These are phyloP conservation scores for Arthrobotrys megalospora DNA, from an alignment of 2,329 filamentous ascomycete species.

Conservation along the genomic window DNA sequence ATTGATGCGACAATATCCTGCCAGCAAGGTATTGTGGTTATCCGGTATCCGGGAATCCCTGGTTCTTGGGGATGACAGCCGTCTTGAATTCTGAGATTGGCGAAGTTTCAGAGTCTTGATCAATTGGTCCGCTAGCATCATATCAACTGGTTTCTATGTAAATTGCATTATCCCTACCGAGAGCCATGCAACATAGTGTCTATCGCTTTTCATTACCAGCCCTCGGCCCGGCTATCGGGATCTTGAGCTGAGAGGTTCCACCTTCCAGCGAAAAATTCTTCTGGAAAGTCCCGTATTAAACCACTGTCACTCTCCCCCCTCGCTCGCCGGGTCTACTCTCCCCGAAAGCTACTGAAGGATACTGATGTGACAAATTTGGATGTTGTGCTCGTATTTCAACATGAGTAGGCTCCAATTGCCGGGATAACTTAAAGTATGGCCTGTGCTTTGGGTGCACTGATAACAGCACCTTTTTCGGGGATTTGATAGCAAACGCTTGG, in stretches of 20 bases:
- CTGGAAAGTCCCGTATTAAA: conserved; percentile 10
- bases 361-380: not conserved
- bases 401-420: conserved; percentile 11
- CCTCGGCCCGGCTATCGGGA: conserved; percentile 21
- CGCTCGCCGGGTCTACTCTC: conserved; percentile 39
- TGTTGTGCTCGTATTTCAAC: conserved; percentile 4
- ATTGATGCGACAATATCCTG: not conserved
- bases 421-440: conserved; percentile 26
- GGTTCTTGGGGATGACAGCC: not conserved
- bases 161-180: not conserved
- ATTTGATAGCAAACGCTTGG: conserved; percentile 2
- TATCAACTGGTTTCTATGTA: not conserved
- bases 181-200: not conserved
- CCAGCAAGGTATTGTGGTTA: conserved; percentile 4
- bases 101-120: not conserved
- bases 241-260: not conserved
- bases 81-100: conserved; percentile 3
- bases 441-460: conserved; percentile 32
- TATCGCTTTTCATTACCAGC: not conserved
- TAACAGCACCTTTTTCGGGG: conserved; percentile 9
- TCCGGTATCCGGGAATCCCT: not conserved
- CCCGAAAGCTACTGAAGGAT: conserved; percentile 11
- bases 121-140: not conserved
- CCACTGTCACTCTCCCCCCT: not conserved
- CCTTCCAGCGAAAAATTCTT: not conserved